These are phyloP conservation scores for Gynochthodes officinalis DNA, from an alignment of 257 asterid species.

Conservation along the genomic window DNA sequence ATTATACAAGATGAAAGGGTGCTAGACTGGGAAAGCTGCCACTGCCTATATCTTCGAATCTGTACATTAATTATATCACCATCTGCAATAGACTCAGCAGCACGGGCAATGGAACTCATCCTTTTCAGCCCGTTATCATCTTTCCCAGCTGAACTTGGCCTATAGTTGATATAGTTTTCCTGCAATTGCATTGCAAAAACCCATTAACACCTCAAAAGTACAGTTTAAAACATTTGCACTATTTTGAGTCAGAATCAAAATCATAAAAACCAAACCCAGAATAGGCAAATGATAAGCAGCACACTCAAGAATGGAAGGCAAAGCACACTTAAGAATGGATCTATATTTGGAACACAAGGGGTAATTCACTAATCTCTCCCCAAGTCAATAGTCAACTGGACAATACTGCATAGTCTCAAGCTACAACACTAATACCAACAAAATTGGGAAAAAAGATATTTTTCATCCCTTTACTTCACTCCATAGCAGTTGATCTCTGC, in stretches of 20 bases:
- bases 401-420: neutral
- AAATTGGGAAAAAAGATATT: neutral
- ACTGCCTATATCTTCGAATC: slow-evolving; percentile 85
- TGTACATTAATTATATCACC: slow-evolving; percentile 94
- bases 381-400: neutral
- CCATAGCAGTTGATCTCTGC: neutral
- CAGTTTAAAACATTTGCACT: neutral
- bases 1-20: slow-evolving; percentile 73
- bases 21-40: slow-evolving; percentile 94
- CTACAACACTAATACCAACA: neutral
- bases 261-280: slow-evolving; percentile 1
- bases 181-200: slow-evolving; percentile 33
- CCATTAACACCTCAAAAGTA: neutral
- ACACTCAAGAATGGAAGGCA: too few relatives aligned
- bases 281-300: neutral
- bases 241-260: neutral
- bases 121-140: slow-evolving; percentile 82
- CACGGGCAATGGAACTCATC: slow-evolving; percentile 65
- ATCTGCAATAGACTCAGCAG: slow-evolving; percentile 97
- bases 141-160: slow-evolving; percentile 70
- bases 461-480: neutral
- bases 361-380: neutral
- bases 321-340: too few relatives aligned
- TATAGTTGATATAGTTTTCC: slow-evolving; percentile 93
- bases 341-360: neutral